phyloP scores from a whole-genome alignment of 352 stramenopile genomes.

The Globisporangium acanthophoron region DNA sequence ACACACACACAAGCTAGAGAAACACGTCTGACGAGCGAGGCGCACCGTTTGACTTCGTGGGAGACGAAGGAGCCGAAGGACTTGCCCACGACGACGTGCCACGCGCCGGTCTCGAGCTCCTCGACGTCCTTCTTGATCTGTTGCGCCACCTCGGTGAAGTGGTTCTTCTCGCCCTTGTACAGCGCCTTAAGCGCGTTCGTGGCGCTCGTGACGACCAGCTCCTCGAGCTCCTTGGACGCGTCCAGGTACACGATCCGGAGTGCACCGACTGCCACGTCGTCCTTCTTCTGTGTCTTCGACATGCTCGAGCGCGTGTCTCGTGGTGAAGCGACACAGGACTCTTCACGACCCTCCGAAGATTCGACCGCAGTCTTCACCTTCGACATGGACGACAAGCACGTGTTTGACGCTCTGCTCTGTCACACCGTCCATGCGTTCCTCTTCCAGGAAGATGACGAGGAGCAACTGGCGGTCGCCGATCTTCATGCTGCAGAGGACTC shows the following conservation, averaged over 20 bases:
- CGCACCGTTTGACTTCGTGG: slow-evolving; percentile 81
- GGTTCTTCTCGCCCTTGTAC: slow-evolving; percentile 83
- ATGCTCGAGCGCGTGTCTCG: slow-evolving; percentile 15
- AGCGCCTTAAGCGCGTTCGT: slow-evolving; percentile 77
- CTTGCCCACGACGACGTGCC: slow-evolving; percentile 84
- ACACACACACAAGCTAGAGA: neutral
- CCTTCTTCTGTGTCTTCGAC: slow-evolving; percentile 80
- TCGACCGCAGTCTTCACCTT: slow-evolving; percentile 8
- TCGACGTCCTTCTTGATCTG: slow-evolving; percentile 79
- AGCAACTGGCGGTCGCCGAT: neutral
- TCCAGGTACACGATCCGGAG: slow-evolving; percentile 72
- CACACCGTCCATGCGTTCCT: slow-evolving; percentile 38
- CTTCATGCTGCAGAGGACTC: neutral
- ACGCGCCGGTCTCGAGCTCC: slow-evolving; percentile 57
- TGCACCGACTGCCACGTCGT: slow-evolving; percentile 60
- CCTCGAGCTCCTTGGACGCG: slow-evolving; percentile 60
- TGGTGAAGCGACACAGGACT: neutral
- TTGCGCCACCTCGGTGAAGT: slow-evolving; percentile 77
- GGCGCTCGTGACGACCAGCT: slow-evolving; percentile 60
- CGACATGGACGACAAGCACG: slow-evolving; percentile 8
- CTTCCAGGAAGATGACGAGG: slow-evolving; percentile 10
- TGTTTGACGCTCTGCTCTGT: slow-evolving; percentile 36
- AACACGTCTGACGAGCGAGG: neutral
- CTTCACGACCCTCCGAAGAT: too few species aligned
- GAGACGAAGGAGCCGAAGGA: slow-evolving; percentile 84